Percentiles rank a stretch among this genome's conserved stretches.
These are phyloP conservation scores for Tilletia indica DNA, from an alignment of 1,284 basidiomycete genomes.

Conservation along the genomic window DNA sequence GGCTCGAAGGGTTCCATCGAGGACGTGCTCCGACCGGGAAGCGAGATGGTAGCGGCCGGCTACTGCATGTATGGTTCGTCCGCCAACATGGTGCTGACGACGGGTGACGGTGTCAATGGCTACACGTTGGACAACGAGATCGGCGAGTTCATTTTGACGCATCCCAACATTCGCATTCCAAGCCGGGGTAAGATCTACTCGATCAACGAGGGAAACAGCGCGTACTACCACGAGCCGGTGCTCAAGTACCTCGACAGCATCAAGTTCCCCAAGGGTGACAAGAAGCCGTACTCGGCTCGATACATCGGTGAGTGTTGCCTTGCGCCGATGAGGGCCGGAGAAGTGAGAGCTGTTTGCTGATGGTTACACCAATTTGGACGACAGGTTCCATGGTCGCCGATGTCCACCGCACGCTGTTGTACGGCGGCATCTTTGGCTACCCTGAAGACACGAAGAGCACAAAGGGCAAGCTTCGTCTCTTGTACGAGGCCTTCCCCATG, in stretches of 20 bases:
- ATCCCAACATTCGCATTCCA: conserved; percentile 93
- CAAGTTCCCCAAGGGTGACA: conserved; percentile 65
- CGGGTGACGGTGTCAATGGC: conserved; percentile 93
- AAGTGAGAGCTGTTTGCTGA: not conserved
- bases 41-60: conserved; percentile 96
- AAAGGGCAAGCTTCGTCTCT: conserved; percentile 85
- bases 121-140: conserved; percentile 85
- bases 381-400: conserved; percentile 87
- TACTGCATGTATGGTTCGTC: conserved; percentile 86
- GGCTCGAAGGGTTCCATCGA: conserved; percentile 74
- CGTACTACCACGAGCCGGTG: conserved; percentile 76
- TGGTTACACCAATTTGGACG: not conserved
- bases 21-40: conserved; percentile 90
- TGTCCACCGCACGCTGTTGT: conserved; percentile 91
- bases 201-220: conserved; percentile 96
- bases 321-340: too few relatives aligned
- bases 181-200: conserved; percentile 97
- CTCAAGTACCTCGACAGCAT: conserved; percentile 85
- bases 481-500: conserved; percentile 99
- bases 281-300: conserved; percentile 62
- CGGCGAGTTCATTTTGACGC: conserved; percentile 98
- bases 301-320: conserved; percentile 72
- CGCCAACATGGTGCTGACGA: conserved; percentile 92
- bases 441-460: conserved; percentile 98
- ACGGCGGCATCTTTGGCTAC: conserved; percentile 98